Percentiles rank a stretch among this genome's conserved stretches.
Evolutionary conservation across 805 yeast species (phyloP).

Genomic region (Pichia gijzeniarum): DNA sequence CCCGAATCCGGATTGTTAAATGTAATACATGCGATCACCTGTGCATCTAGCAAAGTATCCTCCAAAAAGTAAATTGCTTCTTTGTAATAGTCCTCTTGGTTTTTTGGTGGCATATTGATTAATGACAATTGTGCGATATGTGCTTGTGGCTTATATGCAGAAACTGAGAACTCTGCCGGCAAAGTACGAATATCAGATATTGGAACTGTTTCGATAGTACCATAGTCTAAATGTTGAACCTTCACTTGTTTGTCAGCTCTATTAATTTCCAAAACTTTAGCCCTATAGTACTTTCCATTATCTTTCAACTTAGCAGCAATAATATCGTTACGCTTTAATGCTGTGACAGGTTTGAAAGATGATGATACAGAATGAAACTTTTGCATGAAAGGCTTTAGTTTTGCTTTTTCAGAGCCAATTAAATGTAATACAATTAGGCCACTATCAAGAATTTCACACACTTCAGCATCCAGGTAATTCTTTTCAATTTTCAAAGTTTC

Average conservation of each 20-base stretch:
- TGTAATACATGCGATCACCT: conserved; percentile 48
- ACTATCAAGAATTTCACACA: conserved; percentile 39
- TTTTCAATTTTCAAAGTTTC: conserved; percentile 25
- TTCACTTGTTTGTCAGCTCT: conserved; percentile 37
- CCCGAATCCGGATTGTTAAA: conserved; percentile 33
- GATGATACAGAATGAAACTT: conserved; percentile 36
- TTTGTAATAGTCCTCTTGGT: conserved; percentile 46
- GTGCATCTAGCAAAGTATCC: conserved; percentile 44
- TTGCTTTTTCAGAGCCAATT: conserved; percentile 33
- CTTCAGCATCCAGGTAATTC: conserved; percentile 44
- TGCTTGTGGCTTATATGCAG: conserved; percentile 45
- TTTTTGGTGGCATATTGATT: conserved; percentile 50
- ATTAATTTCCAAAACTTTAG: conserved; percentile 42
- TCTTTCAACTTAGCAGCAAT: conserved; percentile 50
- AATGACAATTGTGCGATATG: conserved; percentile 47
- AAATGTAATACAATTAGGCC: conserved; percentile 44
- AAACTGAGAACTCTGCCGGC: conserved; percentile 41
- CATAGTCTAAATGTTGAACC: conserved; percentile 58
- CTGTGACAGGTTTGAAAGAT: conserved; percentile 32
- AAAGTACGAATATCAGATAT: conserved; percentile 42
- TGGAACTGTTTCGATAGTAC: conserved; percentile 43
- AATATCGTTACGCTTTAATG: conserved; percentile 43
- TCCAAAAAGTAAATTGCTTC: conserved; percentile 51
- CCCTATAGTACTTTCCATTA: conserved; percentile 54
- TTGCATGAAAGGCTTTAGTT: conserved; percentile 40